These are phyloP conservation scores for Nakaseomyces bracarensis DNA, from an alignment of 1,139 yeast species.

Conservation along the genomic window DNA sequence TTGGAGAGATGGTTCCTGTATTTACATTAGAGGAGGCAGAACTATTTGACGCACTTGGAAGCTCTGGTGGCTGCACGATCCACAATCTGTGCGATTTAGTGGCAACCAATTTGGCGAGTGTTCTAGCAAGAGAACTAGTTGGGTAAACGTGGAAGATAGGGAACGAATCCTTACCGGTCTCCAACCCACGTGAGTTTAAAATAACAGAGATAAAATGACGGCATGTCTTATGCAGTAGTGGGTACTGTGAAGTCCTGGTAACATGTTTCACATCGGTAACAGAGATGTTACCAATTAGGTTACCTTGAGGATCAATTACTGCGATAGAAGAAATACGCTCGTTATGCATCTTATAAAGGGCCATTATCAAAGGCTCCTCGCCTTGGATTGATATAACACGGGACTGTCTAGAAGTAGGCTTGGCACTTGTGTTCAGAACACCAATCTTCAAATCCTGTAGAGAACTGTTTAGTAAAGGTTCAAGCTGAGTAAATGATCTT, in stretches of 20 bases:
- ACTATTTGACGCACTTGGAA: constrained; percentile 7
- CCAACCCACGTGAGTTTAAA: constrained; percentile 79
- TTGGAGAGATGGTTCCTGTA: constrained; percentile 11
- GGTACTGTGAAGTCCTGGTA: constrained; percentile 76
- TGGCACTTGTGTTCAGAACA: constrained; percentile 25
- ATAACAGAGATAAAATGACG: constrained; percentile 82
- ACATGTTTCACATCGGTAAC: constrained; percentile 88
- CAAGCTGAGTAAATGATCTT: constrained; percentile 71
- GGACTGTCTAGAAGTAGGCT: constrained; percentile 29
- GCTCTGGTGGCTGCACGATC: constrained; percentile 61
- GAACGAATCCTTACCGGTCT: constrained; percentile 79
- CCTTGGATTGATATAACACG: constrained; percentile 72
- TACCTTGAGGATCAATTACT: constrained; percentile 73
- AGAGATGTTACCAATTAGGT: constrained; percentile 82
- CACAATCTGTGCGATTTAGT: constrained; percentile 89
- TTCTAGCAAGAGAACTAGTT: constrained; percentile 72
- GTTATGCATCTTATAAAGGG: constrained; percentile 73
- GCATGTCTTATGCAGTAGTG: constrained; percentile 71
- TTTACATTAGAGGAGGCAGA: constrained; percentile 15
- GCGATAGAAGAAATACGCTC: constrained; percentile 86
- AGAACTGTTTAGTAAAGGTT: constrained; percentile 58
- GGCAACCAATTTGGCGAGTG: constrained; percentile 89
- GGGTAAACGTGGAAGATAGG: constrained; percentile 91
- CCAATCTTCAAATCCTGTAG: constrained; percentile 30
- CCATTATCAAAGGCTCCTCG: constrained; percentile 80